These are phyloP conservation scores for Theileria luwenshuni DNA, from an alignment of 169 alveolate species.

Conservation along the genomic window DNA sequence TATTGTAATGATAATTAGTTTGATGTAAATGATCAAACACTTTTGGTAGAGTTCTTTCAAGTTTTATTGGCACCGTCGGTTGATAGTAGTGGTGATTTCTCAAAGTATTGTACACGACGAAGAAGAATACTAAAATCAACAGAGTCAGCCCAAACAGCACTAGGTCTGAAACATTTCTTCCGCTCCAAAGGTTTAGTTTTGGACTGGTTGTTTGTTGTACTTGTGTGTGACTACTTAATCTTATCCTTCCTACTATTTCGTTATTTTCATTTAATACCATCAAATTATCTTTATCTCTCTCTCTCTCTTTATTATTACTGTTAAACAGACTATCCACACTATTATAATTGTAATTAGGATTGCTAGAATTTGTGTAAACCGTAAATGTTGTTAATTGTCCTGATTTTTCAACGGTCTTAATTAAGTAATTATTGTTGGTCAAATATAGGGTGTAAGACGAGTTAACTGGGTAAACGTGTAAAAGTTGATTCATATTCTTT, in stretches of 20 bases:
- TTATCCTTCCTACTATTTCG: constrained; percentile 23
- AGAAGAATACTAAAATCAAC: constrained; percentile 24
- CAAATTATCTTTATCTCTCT: background rate
- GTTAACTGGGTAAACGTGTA: constrained; percentile 18
- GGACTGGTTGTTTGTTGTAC: background rate
- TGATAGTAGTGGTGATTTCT: constrained; percentile 37
- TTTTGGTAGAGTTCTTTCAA: constrained; percentile 59
- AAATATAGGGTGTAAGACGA: constrained; percentile 1
- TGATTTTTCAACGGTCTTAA: constrained; percentile 15
- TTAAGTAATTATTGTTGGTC: background rate
- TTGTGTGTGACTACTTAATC: background rate
- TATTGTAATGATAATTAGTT: constrained; percentile 40
- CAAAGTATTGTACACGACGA: constrained; percentile 39
- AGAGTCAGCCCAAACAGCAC: constrained; percentile 20
- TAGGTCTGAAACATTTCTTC: constrained; percentile 18
- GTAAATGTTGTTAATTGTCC: constrained; percentile 15
- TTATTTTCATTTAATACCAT: constrained; percentile 20
- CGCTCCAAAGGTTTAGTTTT: background rate
- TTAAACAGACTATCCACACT: background rate
- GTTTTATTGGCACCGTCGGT: constrained; percentile 61
- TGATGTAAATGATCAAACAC: constrained; percentile 57
- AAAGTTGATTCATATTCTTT: background rate
- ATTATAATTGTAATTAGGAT: too few species aligned
- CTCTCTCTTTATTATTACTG: background rate
- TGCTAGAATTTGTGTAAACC: background rate